Percentiles rank a stretch among this genome's conserved stretches.
phyloP scores from a whole-genome alignment of 208 protist species.

The Borovskyia barvae region DNA sequence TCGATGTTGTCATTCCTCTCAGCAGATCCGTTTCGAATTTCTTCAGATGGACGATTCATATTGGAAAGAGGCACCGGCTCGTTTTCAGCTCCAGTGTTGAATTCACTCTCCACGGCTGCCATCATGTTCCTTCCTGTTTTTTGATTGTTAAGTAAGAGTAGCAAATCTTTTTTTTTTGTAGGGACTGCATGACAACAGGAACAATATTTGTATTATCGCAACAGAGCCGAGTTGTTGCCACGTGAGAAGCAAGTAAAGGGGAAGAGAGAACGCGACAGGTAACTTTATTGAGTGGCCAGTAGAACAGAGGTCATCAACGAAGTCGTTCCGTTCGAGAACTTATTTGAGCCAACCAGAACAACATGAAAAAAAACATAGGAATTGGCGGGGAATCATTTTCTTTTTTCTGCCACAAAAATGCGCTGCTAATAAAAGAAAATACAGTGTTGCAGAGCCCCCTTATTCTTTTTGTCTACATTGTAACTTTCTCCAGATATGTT shows the following conservation, averaged over 20 bases:
- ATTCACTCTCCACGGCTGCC: background rate
- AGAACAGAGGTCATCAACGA: background rate
- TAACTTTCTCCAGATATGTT: no score
- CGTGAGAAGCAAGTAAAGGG: no score
- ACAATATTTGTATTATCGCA: background rate
- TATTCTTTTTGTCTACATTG: no score
- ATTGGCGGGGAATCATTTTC: background rate
- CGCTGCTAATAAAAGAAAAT: background rate
- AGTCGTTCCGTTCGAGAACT: no score
- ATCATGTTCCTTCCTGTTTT: background rate
- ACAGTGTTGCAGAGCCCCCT: background rate
- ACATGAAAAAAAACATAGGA: background rate
- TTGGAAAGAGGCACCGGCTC: no score
- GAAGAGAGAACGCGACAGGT: background rate
- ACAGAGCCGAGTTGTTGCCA: no score
- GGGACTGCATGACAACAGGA: background rate
- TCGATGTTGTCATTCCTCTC: no score
- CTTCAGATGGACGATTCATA: no score
- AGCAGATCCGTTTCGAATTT: no score
- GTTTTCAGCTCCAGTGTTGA: constrained; percentile 3
- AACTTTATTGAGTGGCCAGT: background rate
- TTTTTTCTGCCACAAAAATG: background rate
- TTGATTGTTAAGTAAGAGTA: background rate
- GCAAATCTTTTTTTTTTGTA: background rate
- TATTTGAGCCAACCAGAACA: no score